Conservation (phyloP, 2,329 filamentous ascomycete genomes). For the Aureobasidium melanogenum region DNA sequence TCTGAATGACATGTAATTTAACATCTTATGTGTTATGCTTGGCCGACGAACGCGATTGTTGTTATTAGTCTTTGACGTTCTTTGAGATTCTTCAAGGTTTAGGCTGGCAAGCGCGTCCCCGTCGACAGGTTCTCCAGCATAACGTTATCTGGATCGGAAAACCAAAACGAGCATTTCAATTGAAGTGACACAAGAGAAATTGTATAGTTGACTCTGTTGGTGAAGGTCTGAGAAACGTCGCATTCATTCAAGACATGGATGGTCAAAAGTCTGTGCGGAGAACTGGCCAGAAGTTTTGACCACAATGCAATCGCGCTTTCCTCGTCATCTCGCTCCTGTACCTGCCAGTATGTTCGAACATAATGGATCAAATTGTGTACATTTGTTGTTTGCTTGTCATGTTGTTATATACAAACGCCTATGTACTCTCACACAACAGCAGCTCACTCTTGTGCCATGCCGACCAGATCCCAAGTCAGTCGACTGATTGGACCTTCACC, state of each 20-base stretch:
- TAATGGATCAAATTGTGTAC: no score
- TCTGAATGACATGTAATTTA: background rate
- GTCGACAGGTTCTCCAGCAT: background rate
- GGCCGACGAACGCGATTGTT: background rate
- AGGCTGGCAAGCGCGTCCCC: background rate
- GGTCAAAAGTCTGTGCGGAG: background rate
- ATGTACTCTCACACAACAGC: background rate
- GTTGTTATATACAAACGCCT: background rate
- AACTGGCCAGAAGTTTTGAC: background rate
- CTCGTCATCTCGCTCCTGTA: background rate
- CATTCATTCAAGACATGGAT: background rate
- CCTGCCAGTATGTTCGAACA: no score
- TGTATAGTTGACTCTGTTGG: background rate
- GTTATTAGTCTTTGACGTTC: background rate
- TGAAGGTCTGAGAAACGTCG: background rate
- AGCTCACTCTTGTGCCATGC: background rate
- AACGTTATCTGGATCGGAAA: no score
- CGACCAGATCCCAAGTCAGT: slow-evolving; percentile 4
- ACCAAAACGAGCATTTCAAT: no score
- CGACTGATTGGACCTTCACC: slow-evolving; percentile 15
- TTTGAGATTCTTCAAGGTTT: background rate
- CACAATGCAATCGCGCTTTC: background rate
- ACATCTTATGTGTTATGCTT: slow-evolving; percentile 1
- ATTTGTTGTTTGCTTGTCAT: background rate
- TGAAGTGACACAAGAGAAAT: background rate